Evolutionary conservation across 2,329 filamentous ascomycete genomes (phyloP).

Genomic region (Diplodia scrobiculata): DNA sequence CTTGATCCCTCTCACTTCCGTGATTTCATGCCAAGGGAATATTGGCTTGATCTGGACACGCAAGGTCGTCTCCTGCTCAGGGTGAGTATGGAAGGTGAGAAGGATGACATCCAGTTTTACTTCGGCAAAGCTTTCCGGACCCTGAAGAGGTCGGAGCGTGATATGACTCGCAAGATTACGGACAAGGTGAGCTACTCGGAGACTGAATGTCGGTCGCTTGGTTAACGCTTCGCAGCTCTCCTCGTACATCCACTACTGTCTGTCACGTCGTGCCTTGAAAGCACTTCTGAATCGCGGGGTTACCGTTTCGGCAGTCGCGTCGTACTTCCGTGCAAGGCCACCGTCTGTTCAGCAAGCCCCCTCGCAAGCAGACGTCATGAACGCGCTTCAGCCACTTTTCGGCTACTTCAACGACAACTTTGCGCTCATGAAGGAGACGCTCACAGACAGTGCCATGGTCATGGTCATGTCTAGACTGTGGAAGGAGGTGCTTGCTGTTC

Average conservation of each 20-base stretch:
- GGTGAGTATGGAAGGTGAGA: conserved; percentile 97
- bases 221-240: conserved; percentile 64
- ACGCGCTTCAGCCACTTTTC: conserved; percentile 80
- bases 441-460: conserved; percentile 94
- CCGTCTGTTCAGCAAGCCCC: conserved; percentile 57
- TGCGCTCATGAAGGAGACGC: conserved; percentile 95
- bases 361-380: conserved; percentile 73
- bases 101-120: conserved; percentile 97
- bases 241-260: conserved; percentile 84
- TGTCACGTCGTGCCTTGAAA: conserved; percentile 80
- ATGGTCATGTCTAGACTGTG: conserved; percentile 97
- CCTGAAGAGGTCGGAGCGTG: conserved; percentile 90
- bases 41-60: conserved; percentile 96
- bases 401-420: conserved; percentile 98
- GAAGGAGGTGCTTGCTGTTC: conserved; percentile 94
- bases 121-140: conserved; percentile 97
- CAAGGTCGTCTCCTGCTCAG: conserved; percentile 86
- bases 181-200: conserved; percentile 71
- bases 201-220: conserved; percentile 11
- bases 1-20: conserved; percentile 97
- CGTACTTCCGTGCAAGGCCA: conserved; percentile 60
- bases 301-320: conserved; percentile 72
- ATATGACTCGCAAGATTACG: conserved; percentile 97
- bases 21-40: conserved; percentile 92
- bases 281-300: conserved; percentile 73